Evolutionary conservation across 768 basidiomycete species (phyloP).

Genomic region (Favolaschia claudopus): DNA sequence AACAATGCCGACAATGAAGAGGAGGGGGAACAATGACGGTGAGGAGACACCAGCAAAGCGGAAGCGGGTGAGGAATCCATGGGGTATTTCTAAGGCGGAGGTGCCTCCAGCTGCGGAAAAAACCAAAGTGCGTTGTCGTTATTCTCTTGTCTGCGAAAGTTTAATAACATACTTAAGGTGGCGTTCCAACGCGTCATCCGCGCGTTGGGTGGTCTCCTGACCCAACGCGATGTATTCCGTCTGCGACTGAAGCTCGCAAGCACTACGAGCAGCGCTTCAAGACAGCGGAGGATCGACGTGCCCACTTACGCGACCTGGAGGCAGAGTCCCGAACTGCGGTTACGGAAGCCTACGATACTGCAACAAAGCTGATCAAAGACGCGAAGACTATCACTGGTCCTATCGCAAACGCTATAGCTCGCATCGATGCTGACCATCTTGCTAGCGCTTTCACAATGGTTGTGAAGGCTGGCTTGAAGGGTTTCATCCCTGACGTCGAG

Average conservation of each 20-base stretch:
- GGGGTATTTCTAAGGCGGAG: too few species aligned
- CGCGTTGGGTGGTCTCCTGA: background rate
- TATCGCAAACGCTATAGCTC: conserved; percentile 9
- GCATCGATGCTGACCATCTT: conserved; percentile 8
- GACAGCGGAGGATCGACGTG: background rate
- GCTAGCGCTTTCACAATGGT: conserved; percentile 9
- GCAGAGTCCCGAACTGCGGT: conserved; percentile 1
- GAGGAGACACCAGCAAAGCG: too few species aligned
- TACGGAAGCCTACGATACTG: background rate
- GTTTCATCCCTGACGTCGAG: conserved; percentile 8
- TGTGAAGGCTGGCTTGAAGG: background rate
- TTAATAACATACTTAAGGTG: too few species aligned
- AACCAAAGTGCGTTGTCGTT: too few species aligned
- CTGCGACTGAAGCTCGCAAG: background rate
- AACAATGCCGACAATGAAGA: too few species aligned
- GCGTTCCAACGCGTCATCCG: conserved; percentile 7
- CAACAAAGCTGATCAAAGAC: background rate
- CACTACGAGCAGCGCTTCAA: conserved; percentile 14
- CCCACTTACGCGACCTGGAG: too few species aligned
- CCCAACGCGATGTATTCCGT: background rate
- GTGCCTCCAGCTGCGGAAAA: too few species aligned
- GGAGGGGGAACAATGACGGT: too few species aligned
- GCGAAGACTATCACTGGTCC: conserved; percentile 1
- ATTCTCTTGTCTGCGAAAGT: too few species aligned
- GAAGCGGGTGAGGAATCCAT: too few species aligned